Conservation (phyloP, 371 early-diverging fungal species). For the Mucor circinelloides region DNA sequence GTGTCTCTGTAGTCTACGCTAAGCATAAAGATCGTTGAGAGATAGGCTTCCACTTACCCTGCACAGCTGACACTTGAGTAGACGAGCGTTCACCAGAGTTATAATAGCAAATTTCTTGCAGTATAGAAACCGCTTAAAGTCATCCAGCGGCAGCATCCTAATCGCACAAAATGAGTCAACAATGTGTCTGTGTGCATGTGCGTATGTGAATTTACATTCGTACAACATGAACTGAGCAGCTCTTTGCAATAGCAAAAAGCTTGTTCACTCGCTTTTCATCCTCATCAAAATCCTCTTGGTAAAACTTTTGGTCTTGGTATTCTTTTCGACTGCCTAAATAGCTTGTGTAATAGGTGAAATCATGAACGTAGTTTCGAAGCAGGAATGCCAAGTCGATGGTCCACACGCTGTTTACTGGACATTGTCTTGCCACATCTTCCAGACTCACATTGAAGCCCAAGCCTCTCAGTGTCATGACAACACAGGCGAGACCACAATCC, state of each 20-base stretch:
- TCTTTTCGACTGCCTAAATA: slow-evolving; percentile 80
- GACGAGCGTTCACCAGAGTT: slow-evolving; percentile 71
- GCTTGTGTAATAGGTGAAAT: slow-evolving; percentile 89
- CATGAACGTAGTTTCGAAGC: slow-evolving; percentile 65
- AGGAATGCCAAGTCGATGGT: slow-evolving; percentile 86
- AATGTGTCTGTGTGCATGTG: neutral
- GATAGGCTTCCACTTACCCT: slow-evolving; percentile 28
- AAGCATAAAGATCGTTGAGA: neutral
- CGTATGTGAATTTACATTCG: slow-evolving; percentile 53
- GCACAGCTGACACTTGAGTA: slow-evolving; percentile 65
- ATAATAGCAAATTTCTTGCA: slow-evolving; percentile 74
- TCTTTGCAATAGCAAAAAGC: slow-evolving; percentile 77
- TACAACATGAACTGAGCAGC: slow-evolving; percentile 70
- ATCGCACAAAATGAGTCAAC: too few species aligned
- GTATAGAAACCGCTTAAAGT: slow-evolving; percentile 78
- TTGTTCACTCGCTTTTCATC: slow-evolving; percentile 77
- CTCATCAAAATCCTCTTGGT: slow-evolving; percentile 67
- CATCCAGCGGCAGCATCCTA: slow-evolving; percentile 73
- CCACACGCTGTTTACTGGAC: slow-evolving; percentile 77
- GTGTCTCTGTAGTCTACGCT: slow-evolving; percentile 35
- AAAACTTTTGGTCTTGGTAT: slow-evolving; percentile 70
- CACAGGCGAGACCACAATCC: slow-evolving; percentile 90
- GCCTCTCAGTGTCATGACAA: slow-evolving; percentile 74
- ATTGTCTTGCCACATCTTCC: slow-evolving; percentile 45
- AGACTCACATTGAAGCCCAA: slow-evolving; percentile 49